Evolutionary conservation across 352 stramenopile genomes (phyloP), one percentile per base, ranked within the genome.

Genomic region (Thalassiosira hispida): DNA sequence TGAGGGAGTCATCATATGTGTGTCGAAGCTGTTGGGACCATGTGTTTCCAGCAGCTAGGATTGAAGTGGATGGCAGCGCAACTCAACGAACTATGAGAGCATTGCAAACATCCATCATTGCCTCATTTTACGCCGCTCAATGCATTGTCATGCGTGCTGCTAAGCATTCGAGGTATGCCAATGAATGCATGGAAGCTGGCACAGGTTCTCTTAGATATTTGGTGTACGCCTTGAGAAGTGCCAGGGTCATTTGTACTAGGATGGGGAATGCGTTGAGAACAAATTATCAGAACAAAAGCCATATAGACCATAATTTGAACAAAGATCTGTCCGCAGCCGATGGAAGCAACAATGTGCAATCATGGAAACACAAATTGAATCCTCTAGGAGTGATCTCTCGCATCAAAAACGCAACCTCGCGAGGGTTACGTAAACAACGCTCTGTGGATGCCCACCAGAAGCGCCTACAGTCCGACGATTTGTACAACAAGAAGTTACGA

Each of bases 401-500:
- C 7, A 59, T 77, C 23, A 33, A 46, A 62, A 63, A 27, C 22
- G 25, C 25, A 33, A 52, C 33, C 16, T 2, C 55, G 18, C 31
- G 56, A 52, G 44, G 57, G 3, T 47, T 60, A 20, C 16, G 40
- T 29, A 31, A 53, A 47, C 31, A 72, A 40, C 60, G 63, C 33
- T 65, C 52, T 25, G 9, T 78, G 2, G 23, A 78, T n/a, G 25
- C 66, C 16, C 31, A 81, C 33, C 64, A 78, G 35, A 33, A 72
- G 56, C 31, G 47, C 8, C 18, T 72, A 16, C 57, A 53, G 27
- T 27, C 44, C 0, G 59, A 78, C 31, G 42, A 61, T 63, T 29
- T 70, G 2, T 81, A 81, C 33, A 49, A 66, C 57, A 63, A 77
- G 35, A 85, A 85, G 65, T 22, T 85, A n/a, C 7, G 25, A 6